Evolutionary conservation across 495 filamentous ascomycete species (phyloP).

Genomic region (Astrothelium macrocarpum): DNA sequence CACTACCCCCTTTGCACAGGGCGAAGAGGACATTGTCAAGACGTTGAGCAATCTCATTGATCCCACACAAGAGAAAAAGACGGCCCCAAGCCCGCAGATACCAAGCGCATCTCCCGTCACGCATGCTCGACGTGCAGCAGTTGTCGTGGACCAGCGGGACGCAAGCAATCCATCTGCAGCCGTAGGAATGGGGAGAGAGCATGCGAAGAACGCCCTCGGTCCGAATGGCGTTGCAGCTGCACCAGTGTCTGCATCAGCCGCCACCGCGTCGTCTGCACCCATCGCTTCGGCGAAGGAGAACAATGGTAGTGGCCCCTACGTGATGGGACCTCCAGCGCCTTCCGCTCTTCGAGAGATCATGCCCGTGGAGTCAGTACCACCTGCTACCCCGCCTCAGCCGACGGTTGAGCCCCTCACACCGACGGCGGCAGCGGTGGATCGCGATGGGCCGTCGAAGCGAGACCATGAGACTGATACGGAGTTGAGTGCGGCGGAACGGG

Average conservation of each 20-base stretch:
- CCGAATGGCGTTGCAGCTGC: not conserved
- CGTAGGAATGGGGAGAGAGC: not conserved
- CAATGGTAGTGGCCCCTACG: too few relatives aligned
- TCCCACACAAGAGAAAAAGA: not conserved
- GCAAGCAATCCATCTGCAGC: not conserved
- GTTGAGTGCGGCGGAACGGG: not conserved
- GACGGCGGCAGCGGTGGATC: constrained; percentile 7
- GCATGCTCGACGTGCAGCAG: not conserved
- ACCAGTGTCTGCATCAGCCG: not conserved
- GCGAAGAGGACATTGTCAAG: constrained; percentile 1
- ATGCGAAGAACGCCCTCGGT: not conserved
- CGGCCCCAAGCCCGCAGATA: not conserved
- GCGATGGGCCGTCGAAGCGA: not conserved
- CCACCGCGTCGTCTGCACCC: not conserved
- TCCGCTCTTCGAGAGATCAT: too few relatives aligned
- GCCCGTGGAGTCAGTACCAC: not conserved
- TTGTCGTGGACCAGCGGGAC: not conserved
- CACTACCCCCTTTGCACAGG: not conserved
- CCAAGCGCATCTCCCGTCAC: not conserved
- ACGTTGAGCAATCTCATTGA: not conserved
- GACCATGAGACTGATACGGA: not conserved
- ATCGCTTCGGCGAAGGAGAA: constrained; percentile 4
- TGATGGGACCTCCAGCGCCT: too few relatives aligned
- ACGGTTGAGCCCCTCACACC: constrained; percentile 21
- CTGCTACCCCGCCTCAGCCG: constrained; percentile 4